phyloP scores from a whole-genome alignment of 768 basidiomycete species.

The Favolaschia claudopus region DNA sequence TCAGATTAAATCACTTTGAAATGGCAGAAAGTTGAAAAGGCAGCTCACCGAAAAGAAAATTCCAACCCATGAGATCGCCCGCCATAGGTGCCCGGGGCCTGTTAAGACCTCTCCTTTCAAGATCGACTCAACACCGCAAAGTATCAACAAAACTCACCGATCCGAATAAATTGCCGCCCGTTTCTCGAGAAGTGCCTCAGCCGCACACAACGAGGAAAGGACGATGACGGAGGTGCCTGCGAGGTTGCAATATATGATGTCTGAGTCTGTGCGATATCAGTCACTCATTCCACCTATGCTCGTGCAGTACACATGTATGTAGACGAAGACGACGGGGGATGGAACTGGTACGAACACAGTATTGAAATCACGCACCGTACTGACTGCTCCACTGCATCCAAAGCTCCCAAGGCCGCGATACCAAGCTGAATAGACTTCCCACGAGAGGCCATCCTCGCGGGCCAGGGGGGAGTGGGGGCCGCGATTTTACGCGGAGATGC shows the following conservation, averaged over 20 bases:
- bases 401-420: slow-evolving; percentile 44
- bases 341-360: not conserved
- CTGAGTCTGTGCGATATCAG: too few species aligned
- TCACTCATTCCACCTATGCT: too few species aligned
- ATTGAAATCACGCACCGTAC: slow-evolving; percentile 36
- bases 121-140: not conserved
- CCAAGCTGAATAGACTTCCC: slow-evolving; percentile 51
- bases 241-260: slow-evolving; percentile 33
- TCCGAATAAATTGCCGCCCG: slow-evolving; percentile 47
- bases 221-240: slow-evolving; percentile 32
- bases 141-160: not conserved
- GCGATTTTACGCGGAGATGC: too few species aligned
- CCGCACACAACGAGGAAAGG: slow-evolving; percentile 43
- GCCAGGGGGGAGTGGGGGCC: slow-evolving; percentile 45
- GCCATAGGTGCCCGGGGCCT: slow-evolving; percentile 3
- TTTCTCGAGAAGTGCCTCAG: slow-evolving; percentile 48
- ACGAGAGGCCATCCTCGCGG: slow-evolving; percentile 47
- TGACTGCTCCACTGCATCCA: slow-evolving; percentile 48
- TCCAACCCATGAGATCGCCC: slow-evolving; percentile 11
- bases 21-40: not conserved
- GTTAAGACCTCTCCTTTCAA: not conserved
- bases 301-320: too few species aligned
- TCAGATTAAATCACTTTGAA: not conserved
- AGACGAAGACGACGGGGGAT: too few species aligned
- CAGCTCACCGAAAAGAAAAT: not conserved